phyloP scores from a whole-genome alignment of 2,329 filamentous ascomycete species.

The Raffaelea deltoideospora region DNA sequence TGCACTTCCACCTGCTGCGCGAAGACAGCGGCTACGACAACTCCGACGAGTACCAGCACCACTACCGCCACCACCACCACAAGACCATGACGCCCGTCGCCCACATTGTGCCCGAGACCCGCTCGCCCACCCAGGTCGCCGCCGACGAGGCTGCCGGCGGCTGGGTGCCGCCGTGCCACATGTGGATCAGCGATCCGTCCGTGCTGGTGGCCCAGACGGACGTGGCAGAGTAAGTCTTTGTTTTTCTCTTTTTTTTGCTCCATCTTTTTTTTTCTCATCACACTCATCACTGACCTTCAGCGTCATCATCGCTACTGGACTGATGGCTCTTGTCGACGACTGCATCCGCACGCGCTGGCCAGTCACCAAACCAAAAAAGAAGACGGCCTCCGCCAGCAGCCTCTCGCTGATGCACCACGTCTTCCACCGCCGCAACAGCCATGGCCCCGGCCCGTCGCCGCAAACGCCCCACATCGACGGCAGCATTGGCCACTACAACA shows the following conservation, averaged over 20 bases:
- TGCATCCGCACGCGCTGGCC: conserved; percentile 70
- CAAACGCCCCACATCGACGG: no score
- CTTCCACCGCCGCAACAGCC: conserved; percentile 15
- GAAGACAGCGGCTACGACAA: conserved; percentile 26
- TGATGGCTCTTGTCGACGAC: conserved; percentile 80
- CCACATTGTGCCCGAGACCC: conserved; percentile 68
- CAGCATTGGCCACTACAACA: no score
- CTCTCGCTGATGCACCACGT: conserved; percentile 18
- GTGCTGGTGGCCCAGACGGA: conserved; percentile 59
- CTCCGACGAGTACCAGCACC: no score
- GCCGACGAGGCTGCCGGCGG: conserved; percentile 66
- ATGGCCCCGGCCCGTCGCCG: conserved; percentile 8
- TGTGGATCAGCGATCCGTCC: conserved; percentile 71
- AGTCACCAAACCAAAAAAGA: no score
- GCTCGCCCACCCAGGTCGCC: conserved; percentile 53
- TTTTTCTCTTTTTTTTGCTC: neutral
- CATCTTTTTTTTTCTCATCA: neutral
- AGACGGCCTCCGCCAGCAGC: conserved; percentile 16
- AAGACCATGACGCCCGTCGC: conserved; percentile 31
- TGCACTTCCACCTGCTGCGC: conserved; percentile 69
- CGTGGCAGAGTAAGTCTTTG: conserved; percentile 60
- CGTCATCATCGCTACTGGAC: conserved; percentile 77
- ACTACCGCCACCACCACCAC: no score
- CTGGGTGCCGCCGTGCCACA: conserved; percentile 79
- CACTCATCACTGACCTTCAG: conserved; percentile 25